Evolutionary conservation across 1,284 basidiomycete genomes (phyloP).

Genomic region (Austropuccinia psidii): DNA sequence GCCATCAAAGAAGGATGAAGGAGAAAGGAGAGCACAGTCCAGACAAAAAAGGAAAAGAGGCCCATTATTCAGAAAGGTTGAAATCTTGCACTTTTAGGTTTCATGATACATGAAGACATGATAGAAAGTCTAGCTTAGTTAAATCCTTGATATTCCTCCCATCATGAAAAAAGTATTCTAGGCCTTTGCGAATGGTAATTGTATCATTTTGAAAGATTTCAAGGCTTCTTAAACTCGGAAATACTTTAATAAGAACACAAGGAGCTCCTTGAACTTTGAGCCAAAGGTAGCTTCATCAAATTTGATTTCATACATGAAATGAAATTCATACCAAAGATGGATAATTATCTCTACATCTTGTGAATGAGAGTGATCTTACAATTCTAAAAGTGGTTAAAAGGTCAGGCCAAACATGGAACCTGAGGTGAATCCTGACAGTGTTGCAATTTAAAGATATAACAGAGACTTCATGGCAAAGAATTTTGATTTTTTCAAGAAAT

Average conservation of each 20-base stretch:
- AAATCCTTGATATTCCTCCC: slow-evolving; percentile 63
- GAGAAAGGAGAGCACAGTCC: background rate
- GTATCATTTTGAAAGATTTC: slow-evolving; percentile 48
- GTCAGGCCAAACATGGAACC: too few relatives aligned
- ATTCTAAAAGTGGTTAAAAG: too few relatives aligned
- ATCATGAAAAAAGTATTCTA: slow-evolving; percentile 59
- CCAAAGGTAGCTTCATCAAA: slow-evolving; percentile 67
- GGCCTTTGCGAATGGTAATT: slow-evolving; percentile 60
- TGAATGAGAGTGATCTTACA: background rate
- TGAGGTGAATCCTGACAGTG: too few relatives aligned
- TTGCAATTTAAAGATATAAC: too few relatives aligned
- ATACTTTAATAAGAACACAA: slow-evolving; percentile 65
- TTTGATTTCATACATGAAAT: slow-evolving; percentile 61
- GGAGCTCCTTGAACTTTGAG: slow-evolving; percentile 66
- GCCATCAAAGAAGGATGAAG: slow-evolving; percentile 36
- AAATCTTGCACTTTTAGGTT: background rate
- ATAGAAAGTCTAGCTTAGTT: slow-evolving; percentile 56
- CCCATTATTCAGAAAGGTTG: background rate
- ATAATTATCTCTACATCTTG: slow-evolving; percentile 43
- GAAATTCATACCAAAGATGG: slow-evolving; percentile 65
- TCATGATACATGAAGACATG: background rate
- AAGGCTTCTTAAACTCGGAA: slow-evolving; percentile 59
- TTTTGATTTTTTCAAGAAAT: too few relatives aligned
- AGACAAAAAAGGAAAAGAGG: background rate
- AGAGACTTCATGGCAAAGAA: too few relatives aligned